Percentiles rank a stretch among this genome's conserved stretches.
Evolutionary conservation across 2,329 filamentous ascomycete genomes (phyloP).

Genomic region (Aspergillus carbonarius): DNA sequence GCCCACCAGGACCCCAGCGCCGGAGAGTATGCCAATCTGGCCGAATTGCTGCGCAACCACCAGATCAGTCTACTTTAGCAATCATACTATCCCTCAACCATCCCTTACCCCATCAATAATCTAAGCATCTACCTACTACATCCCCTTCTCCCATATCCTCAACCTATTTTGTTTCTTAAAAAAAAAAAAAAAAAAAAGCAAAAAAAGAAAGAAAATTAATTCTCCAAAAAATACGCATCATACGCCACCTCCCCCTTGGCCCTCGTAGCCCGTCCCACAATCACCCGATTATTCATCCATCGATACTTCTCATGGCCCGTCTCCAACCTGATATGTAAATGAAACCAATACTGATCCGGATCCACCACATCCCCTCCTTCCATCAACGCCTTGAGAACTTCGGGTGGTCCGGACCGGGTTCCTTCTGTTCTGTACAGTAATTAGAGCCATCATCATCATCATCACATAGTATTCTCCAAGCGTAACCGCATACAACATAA

Average conservation of each 20-base stretch:
- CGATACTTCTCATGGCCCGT: constrained; percentile 26
- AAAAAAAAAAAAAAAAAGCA: too few relatives aligned
- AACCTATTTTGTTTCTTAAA: too few relatives aligned
- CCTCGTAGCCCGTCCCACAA: constrained; percentile 25
- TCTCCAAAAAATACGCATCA: constrained; percentile 29
- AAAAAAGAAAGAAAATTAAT: constrained; percentile 3
- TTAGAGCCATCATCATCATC: not conserved
- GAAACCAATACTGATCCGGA: constrained; percentile 27
- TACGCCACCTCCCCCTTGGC: constrained; percentile 28
- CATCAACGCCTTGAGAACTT: constrained; percentile 27
- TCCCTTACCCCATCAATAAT: too few relatives aligned
- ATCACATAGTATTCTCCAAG: too few relatives aligned
- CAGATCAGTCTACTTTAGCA: not conserved
- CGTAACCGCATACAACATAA: too few relatives aligned
- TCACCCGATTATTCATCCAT: constrained; percentile 31
- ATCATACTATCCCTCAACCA: too few relatives aligned
- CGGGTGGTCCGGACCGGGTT: constrained; percentile 26
- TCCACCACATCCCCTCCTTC: constrained; percentile 26
- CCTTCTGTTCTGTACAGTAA: constrained; percentile 22
- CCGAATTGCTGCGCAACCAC: constrained; percentile 26
- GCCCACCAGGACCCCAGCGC: constrained; percentile 26
- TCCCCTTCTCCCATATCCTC: too few relatives aligned
- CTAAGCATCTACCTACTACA: too few relatives aligned
- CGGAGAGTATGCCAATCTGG: constrained; percentile 27
- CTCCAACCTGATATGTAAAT: constrained; percentile 28